Conservation (phyloP, 352 stramenopile genomes). For the Globisporangium abappressorium region DNA sequence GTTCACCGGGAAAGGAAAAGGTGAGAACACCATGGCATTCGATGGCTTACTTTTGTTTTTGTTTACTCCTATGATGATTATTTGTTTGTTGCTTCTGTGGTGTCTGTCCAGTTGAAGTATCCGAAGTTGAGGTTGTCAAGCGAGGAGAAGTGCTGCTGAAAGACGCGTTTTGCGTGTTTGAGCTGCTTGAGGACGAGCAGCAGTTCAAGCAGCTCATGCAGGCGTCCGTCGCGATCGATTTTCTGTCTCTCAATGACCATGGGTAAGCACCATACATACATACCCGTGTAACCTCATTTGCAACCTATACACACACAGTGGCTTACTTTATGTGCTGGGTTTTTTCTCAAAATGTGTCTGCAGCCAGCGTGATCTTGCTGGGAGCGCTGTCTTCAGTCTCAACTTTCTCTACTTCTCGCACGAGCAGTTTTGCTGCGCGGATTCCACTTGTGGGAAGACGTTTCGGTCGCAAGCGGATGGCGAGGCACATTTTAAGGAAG, state of each 20-base stretch:
- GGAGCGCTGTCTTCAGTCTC: conserved; percentile 59
- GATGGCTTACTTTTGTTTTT: not conserved
- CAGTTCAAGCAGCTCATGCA: conserved; percentile 53
- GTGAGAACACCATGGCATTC: conserved; percentile 19
- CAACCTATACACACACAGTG: not conserved
- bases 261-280: not conserved
- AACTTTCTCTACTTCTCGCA: conserved; percentile 73
- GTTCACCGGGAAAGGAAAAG: conserved; percentile 30
- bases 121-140: conserved; percentile 29
- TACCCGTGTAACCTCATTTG: not conserved
- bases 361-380: conserved; percentile 17
- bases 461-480: conserved; percentile 32
- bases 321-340: not conserved
- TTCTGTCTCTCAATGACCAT: conserved; percentile 8
- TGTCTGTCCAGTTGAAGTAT: conserved; percentile 31
- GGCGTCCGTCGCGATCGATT: conserved; percentile 35
- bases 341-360: not conserved
- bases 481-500: conserved; percentile 37
- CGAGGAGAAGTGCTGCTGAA: conserved; percentile 33
- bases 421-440: conserved; percentile 41
- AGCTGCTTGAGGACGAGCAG: conserved; percentile 29
- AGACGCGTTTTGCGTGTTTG: conserved; percentile 47
- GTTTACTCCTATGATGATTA: not conserved
- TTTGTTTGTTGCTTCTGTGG: not conserved
- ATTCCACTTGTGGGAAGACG: conserved; percentile 26